These are phyloP conservation scores for Trametes polyzona DNA, from an alignment of 1,284 basidiomycete genomes.

Conservation along the genomic window DNA sequence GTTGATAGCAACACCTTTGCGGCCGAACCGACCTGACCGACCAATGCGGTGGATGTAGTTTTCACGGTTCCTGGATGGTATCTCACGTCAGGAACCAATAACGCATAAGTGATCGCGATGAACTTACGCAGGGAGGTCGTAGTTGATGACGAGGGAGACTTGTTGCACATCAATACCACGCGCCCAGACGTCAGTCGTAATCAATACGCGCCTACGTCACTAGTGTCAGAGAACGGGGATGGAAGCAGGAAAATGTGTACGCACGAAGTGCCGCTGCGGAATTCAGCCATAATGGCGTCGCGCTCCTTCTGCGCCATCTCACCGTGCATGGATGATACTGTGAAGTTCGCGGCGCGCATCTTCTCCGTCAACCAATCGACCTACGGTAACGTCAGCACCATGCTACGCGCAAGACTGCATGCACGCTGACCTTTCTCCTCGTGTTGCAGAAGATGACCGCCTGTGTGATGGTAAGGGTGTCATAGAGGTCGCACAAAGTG, in stretches of 20 bases:
- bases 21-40: constrained; percentile 92
- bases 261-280: constrained; percentile 91
- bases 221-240: constrained; percentile 6
- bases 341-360: constrained; percentile 97
- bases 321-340: constrained; percentile 96
- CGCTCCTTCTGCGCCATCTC: constrained; percentile 99
- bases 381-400: constrained; percentile 40
- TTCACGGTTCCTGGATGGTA: constrained; percentile 79
- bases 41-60: constrained; percentile 99
- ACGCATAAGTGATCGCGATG: not conserved
- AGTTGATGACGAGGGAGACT: constrained; percentile 98
- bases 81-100: not conserved
- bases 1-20: constrained; percentile 93
- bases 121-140: constrained; percentile 89
- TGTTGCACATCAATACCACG: constrained; percentile 99
- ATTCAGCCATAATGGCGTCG: constrained; percentile 99
- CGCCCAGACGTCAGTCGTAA: constrained; percentile 98
- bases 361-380: constrained; percentile 99
- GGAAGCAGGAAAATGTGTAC: constrained; percentile 34
- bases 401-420: not conserved
- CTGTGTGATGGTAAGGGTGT: constrained; percentile 98
- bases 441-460: constrained; percentile 99
- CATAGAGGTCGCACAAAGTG: constrained; percentile 97
- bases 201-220: constrained; percentile 79
- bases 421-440: constrained; percentile 78